Percentiles rank a stretch among this genome's conserved stretches.
Conservation (phyloP, 1,284 basidiomycete species). For the Pholiota adiposa region DNA sequence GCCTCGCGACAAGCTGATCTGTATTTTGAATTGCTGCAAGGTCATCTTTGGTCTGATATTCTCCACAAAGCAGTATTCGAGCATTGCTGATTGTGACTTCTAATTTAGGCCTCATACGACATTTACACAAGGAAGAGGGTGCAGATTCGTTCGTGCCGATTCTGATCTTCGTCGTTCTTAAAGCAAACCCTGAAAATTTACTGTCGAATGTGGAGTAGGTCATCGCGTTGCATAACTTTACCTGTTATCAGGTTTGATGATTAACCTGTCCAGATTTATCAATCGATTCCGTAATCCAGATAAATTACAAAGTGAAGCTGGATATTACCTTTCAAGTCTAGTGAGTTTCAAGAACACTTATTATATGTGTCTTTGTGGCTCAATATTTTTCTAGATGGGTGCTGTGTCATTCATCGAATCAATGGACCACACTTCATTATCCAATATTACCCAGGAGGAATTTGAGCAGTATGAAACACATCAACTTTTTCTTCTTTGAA, state of each 20-base stretch:
- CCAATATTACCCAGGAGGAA: slow-evolving; percentile 90
- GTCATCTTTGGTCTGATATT: slow-evolving; percentile 91
- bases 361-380: background rate
- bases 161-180: slow-evolving; percentile 92
- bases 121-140: slow-evolving; percentile 77
- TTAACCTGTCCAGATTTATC: slow-evolving; percentile 79
- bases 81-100: slow-evolving; percentile 12
- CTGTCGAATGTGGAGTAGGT: slow-evolving; percentile 94
- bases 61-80: slow-evolving; percentile 11
- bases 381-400: slow-evolving; percentile 61
- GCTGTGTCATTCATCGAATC: slow-evolving; percentile 96
- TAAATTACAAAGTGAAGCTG: slow-evolving; percentile 93
- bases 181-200: slow-evolving; percentile 91
- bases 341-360: slow-evolving; percentile 53
- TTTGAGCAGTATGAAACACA: slow-evolving; percentile 88
- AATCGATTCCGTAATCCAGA: slow-evolving; percentile 91
- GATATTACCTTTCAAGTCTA: slow-evolving; percentile 96
- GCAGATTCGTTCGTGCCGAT: slow-evolving; percentile 96
- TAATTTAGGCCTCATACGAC: slow-evolving; percentile 81
- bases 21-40: slow-evolving; percentile 97
- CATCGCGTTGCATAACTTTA: background rate
- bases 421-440: slow-evolving; percentile 94
- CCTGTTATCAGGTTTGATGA: slow-evolving; percentile 2
- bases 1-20: slow-evolving; percentile 96
- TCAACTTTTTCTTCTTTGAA: slow-evolving; percentile 15